Evolutionary conservation across 306 rosid genomes (phyloP).

Genomic region (Dalbergia oliveri): DNA sequence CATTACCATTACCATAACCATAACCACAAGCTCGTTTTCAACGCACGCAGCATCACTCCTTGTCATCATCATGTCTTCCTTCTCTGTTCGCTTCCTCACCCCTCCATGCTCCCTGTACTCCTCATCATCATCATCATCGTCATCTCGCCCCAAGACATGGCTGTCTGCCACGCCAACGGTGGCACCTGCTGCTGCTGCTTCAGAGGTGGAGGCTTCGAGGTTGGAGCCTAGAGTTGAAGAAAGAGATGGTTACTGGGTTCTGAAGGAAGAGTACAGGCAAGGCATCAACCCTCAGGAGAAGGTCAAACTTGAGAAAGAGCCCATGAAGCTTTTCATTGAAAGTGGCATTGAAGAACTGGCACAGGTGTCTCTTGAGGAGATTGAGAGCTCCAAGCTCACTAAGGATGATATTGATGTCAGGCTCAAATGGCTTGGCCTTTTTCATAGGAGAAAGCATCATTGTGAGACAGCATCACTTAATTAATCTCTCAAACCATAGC

Average conservation of each 20-base stretch:
- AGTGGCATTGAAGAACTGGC: conserved; percentile 76
- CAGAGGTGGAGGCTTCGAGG: conserved; percentile 58
- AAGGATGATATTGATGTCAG: conserved; percentile 94
- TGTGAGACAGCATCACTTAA: conserved; percentile 62
- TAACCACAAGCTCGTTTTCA: neutral
- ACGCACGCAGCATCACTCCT: neutral
- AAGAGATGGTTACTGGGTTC: conserved; percentile 76
- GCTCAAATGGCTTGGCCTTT: conserved; percentile 98
- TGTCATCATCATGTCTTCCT: conserved; percentile 58
- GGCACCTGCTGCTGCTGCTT: conserved; percentile 53
- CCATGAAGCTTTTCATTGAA: conserved; percentile 89
- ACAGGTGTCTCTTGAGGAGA: conserved; percentile 71
- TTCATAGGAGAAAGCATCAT: conserved; percentile 87
- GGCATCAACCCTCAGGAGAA: conserved; percentile 86
- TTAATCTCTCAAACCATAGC: neutral
- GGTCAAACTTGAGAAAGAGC: conserved; percentile 80
- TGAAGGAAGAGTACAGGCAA: conserved; percentile 78
- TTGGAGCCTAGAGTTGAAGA: conserved; percentile 84
- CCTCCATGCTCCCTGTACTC: conserved; percentile 42
- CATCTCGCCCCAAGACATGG: conserved; percentile 49
- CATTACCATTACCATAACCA: neutral
- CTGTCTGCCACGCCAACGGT: conserved; percentile 54
- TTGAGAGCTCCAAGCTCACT: conserved; percentile 65
- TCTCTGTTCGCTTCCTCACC: conserved; percentile 66
- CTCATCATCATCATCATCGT: conserved; percentile 8